These are phyloP conservation scores for Marvania coccoides DNA, from an alignment of 139 green algal genomes.

Conservation along the genomic window DNA sequence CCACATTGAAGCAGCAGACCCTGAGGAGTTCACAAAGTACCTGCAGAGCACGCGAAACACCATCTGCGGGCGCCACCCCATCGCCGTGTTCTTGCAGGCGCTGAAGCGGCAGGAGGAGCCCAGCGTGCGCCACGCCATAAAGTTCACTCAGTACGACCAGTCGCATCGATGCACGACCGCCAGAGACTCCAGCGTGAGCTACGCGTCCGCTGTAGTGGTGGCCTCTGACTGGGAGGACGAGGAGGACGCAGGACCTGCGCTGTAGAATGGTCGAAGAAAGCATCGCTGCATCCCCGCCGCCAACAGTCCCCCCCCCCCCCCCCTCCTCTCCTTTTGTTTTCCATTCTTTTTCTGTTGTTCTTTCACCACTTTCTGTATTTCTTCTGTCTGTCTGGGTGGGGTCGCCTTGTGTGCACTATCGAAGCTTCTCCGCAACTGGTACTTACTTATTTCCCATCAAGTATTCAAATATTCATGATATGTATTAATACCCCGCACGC, in stretches of 20 bases:
- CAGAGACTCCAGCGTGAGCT: slow-evolving; percentile 72
- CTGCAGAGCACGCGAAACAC: slow-evolving; percentile 73
- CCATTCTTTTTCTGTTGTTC: background rate
- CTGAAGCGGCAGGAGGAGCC: slow-evolving; percentile 11
- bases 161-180: slow-evolving; percentile 37
- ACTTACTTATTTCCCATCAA: background rate
- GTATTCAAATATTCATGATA: background rate
- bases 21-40: slow-evolving; percentile 60
- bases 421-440: background rate
- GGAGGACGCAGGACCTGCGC: no score
- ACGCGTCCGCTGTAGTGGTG: slow-evolving; percentile 57
- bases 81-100: slow-evolving; percentile 80
- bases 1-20: slow-evolving; percentile 68
- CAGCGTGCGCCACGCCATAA: slow-evolving; percentile 26
- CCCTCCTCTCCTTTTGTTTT: background rate
- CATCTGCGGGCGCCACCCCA: slow-evolving; percentile 94
- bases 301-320: background rate
- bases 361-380: no score
- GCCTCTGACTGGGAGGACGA: no score
- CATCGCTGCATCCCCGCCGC: background rate
- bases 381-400: no score
- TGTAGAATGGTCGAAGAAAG: background rate
- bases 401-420: no score
- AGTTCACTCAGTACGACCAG: slow-evolving; percentile 74
- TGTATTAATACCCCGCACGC: background rate